phyloP scores from a whole-genome alignment of 441 rosid genomes.

The Adansonia madagascariensis region DNA sequence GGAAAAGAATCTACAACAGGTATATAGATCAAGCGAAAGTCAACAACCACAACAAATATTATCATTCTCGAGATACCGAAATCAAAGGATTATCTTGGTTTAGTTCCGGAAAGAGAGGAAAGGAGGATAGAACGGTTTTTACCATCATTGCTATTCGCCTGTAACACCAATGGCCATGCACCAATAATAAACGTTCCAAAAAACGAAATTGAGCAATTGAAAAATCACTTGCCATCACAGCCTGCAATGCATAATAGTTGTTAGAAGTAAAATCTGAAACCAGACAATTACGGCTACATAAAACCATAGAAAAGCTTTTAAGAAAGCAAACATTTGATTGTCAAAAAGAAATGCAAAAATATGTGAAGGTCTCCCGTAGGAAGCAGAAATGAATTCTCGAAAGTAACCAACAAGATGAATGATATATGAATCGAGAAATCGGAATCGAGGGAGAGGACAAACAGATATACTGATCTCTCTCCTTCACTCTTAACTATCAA shows the following conservation, averaged over 20 bases:
- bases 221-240: constrained; percentile 93
- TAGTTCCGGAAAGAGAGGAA: neutral
- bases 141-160: constrained; percentile 87
- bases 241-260: constrained; percentile 45
- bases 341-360: too few relatives aligned
- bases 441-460: neutral
- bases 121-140: constrained; percentile 26
- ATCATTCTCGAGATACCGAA: neutral
- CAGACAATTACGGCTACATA: neutral
- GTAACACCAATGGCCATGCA: constrained; percentile 98
- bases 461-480: neutral
- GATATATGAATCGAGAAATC: neutral
- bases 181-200: constrained; percentile 75
- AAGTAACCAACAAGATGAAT: neutral
- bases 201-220: constrained; percentile 82
- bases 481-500: neutral
- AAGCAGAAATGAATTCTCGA: constrained; percentile 5
- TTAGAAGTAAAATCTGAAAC: constrained; percentile 21
- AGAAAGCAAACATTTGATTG: neutral
- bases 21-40: too few relatives aligned
- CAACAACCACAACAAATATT: neutral
- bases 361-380: neutral
- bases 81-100: neutral
- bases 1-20: neutral
- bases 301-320: neutral